phyloP scores from a whole-genome alignment of 75 land plant species.

The Azolla pinnata region DNA sequence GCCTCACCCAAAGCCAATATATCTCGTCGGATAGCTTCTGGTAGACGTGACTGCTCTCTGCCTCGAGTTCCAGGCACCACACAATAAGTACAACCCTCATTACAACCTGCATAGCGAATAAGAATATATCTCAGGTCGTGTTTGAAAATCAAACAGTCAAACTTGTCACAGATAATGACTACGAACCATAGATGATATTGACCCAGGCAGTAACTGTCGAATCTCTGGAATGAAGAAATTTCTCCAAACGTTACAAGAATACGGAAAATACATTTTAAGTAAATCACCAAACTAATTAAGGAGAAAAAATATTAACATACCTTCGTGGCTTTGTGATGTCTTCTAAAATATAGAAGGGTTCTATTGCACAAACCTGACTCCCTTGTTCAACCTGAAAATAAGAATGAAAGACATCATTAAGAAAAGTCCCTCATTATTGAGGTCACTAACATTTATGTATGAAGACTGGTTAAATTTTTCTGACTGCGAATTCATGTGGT shows the following conservation, averaged over 20 bases:
- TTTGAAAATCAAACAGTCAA: background rate
- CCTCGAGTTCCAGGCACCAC: constrained; percentile 8
- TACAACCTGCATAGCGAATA: background rate
- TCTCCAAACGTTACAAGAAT: no score
- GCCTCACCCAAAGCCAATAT: constrained; percentile 5
- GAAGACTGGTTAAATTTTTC: no score
- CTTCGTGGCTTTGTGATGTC: constrained; percentile 2
- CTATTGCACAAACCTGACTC: constrained; percentile 5
- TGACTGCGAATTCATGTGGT: no score
- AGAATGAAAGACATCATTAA: background rate
- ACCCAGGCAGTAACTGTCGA: constrained; percentile 1
- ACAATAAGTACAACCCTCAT: constrained; percentile 8
- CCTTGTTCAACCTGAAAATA: constrained; percentile 1
- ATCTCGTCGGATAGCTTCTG: constrained; percentile 1
- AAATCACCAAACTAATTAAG: no score
- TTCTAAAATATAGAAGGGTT: constrained; percentile 2
- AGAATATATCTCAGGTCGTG: background rate
- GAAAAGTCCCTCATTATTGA: no score
- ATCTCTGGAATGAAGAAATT: constrained; percentile 2
- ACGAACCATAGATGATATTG: constrained; percentile 8
- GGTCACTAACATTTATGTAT: no score
- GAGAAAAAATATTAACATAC: background rate
- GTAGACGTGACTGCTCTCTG: constrained; percentile 7
- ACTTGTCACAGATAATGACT: background rate
- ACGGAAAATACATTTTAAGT: no score